phyloP scores from a whole-genome alignment of 768 basidiomycete species.

The Tricholoma sp. region DNA sequence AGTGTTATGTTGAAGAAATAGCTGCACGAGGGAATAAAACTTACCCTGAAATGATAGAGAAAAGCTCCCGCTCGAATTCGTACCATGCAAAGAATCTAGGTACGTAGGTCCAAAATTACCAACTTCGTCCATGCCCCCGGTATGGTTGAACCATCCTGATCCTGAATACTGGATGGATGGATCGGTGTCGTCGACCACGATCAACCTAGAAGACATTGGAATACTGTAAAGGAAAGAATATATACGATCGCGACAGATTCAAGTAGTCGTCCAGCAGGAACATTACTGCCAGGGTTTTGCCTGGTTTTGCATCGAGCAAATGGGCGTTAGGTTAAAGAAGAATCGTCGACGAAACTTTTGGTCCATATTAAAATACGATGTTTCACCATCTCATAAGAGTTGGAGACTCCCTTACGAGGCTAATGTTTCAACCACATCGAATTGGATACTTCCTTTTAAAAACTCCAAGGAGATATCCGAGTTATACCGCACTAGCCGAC shows the following conservation, averaged over 20 bases:
- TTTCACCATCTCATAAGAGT: too few species aligned
- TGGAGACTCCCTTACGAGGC: too few species aligned
- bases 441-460: too few species aligned
- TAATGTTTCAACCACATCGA: too few species aligned
- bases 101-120: slow-evolving; percentile 17
- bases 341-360: background rate
- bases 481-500: too few species aligned
- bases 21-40: background rate
- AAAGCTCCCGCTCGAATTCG: background rate
- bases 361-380: too few species aligned
- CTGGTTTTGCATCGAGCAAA: background rate
- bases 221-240: background rate
- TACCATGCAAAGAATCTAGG: slow-evolving; percentile 11
- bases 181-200: slow-evolving; percentile 18
- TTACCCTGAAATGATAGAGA: background rate
- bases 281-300: background rate
- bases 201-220: background rate
- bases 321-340: background rate
- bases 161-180: slow-evolving; percentile 17
- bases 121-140: slow-evolving; percentile 7
- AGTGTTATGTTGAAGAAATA: background rate
- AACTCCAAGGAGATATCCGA: too few species aligned
- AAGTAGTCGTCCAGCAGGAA: background rate
- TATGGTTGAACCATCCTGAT: slow-evolving; percentile 9
- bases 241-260: background rate